Evolutionary conservation across 2,329 filamentous ascomycete genomes (phyloP).

Genomic region (Botrytis cinerea): DNA sequence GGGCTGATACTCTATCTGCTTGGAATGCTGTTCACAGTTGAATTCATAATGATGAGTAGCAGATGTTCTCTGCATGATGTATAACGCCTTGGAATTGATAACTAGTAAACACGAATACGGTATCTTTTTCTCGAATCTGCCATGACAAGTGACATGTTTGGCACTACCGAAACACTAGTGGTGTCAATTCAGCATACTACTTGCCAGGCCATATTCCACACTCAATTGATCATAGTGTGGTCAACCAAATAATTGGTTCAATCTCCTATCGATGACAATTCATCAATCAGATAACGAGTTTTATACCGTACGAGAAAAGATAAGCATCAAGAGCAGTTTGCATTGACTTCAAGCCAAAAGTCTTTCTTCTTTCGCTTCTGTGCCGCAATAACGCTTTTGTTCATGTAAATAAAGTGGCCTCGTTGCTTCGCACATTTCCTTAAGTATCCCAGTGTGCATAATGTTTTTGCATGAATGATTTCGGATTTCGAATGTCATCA

Average conservation of each 20-base stretch:
- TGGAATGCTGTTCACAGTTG: constrained; percentile 43
- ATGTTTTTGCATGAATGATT: background rate
- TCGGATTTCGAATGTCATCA: background rate
- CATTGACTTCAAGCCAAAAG: background rate
- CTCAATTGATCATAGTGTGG: background rate
- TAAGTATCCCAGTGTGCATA: background rate
- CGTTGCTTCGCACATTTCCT: background rate
- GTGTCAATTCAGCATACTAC: background rate
- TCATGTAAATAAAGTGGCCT: background rate
- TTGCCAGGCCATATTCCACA: background rate
- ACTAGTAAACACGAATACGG: background rate
- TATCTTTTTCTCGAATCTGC: background rate
- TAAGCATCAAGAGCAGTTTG: background rate
- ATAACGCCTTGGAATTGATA: too few relatives aligned
- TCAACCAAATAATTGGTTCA: background rate
- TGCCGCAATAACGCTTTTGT: background rate
- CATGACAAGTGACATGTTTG: background rate
- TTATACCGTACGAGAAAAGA: background rate
- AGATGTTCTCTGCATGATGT: background rate
- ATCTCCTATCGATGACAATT: background rate
- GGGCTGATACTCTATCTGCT: constrained; percentile 48
- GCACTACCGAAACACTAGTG: background rate
- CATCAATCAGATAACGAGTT: background rate
- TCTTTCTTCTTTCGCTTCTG: background rate
- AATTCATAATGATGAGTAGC: background rate